Evolutionary conservation across 2,329 filamentous ascomycete genomes (phyloP).

Genomic region (Xylaria sp.): DNA sequence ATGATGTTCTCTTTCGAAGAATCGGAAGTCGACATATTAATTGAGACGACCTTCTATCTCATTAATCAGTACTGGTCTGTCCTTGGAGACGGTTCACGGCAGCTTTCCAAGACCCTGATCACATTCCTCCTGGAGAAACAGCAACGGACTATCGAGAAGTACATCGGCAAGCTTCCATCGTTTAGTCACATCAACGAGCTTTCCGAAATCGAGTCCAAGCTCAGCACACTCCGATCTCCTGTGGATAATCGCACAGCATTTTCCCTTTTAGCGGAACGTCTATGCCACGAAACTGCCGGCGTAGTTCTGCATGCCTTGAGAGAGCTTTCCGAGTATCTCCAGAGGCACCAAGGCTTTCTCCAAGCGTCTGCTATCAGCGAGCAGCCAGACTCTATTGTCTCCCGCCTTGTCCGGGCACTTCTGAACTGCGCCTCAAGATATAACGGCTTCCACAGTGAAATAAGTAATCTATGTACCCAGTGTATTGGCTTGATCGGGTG

Average conservation of each 20-base stretch:
- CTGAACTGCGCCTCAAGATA: slow-evolving; percentile 83
- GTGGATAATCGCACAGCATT: slow-evolving; percentile 64
- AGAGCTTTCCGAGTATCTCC: slow-evolving; percentile 71
- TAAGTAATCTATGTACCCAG: slow-evolving; percentile 69
- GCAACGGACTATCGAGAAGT: slow-evolving; percentile 54
- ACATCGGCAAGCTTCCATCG: slow-evolving; percentile 72
- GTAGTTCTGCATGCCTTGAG: slow-evolving; percentile 77
- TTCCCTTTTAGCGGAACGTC: slow-evolving; percentile 64
- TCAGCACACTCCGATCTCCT: slow-evolving; percentile 59
- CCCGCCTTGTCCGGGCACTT: slow-evolving; percentile 67
- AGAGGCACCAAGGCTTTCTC: slow-evolving; percentile 67
- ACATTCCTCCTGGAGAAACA: slow-evolving; percentile 60
- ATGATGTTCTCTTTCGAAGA: slow-evolving; percentile 70
- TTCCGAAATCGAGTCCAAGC: slow-evolving; percentile 58
- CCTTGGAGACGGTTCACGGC: slow-evolving; percentile 57
- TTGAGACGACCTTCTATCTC: slow-evolving; percentile 87
- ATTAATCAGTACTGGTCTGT: slow-evolving; percentile 73
- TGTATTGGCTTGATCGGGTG: slow-evolving; percentile 88
- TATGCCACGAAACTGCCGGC: slow-evolving; percentile 76
- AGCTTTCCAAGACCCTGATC: slow-evolving; percentile 58
- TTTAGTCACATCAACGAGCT: slow-evolving; percentile 66
- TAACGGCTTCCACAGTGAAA: slow-evolving; percentile 59
- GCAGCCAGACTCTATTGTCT: slow-evolving; percentile 71
- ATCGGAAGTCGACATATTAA: slow-evolving; percentile 70
- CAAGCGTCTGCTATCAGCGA: slow-evolving; percentile 77